Percentiles rank a stretch among this genome's conserved stretches.
phyloP scores from a whole-genome alignment of 768 basidiomycete genomes.

The Cubamyces sp. region DNA sequence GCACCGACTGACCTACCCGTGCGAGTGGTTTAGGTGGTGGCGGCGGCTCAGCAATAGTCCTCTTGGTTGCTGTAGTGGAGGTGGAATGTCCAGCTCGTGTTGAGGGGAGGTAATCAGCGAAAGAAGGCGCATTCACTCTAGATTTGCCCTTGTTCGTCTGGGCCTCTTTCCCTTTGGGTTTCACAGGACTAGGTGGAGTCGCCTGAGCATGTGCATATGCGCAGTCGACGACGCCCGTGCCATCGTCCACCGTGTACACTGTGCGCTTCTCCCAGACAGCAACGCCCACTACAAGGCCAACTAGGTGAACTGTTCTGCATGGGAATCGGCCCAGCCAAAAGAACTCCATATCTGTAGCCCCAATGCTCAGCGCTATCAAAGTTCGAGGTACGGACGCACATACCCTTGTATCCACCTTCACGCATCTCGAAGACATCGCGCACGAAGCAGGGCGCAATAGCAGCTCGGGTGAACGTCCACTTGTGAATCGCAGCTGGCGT shows the following conservation, averaged over 20 bases:
- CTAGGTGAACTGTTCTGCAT: constrained; percentile 62
- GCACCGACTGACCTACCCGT: constrained; percentile 21
- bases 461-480: constrained; percentile 33
- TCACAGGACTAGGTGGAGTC: constrained; percentile 3
- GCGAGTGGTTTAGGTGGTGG: constrained; percentile 19
- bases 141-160: not conserved
- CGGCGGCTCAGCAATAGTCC: not conserved
- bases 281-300: constrained; percentile 69
- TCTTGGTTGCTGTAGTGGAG: not conserved
- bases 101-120: constrained; percentile 13
- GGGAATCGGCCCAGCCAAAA: constrained; percentile 76
- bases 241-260: constrained; percentile 77
- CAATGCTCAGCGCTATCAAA: not conserved
- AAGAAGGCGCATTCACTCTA: not conserved
- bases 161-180: not conserved
- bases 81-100: not conserved
- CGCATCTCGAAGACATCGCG: constrained; percentile 31
- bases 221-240: constrained; percentile 75
- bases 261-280: constrained; percentile 61
- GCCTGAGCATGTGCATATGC: constrained; percentile 41
- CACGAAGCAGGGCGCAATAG: constrained; percentile 34
- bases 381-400: not conserved
- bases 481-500: constrained; percentile 25
- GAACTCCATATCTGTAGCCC: constrained; percentile 53
- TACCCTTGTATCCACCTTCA: constrained; percentile 29